Base-by-base conservation (phyloP, 371 early-diverging fungal genomes). In the Batkoa obscura region DNA sequence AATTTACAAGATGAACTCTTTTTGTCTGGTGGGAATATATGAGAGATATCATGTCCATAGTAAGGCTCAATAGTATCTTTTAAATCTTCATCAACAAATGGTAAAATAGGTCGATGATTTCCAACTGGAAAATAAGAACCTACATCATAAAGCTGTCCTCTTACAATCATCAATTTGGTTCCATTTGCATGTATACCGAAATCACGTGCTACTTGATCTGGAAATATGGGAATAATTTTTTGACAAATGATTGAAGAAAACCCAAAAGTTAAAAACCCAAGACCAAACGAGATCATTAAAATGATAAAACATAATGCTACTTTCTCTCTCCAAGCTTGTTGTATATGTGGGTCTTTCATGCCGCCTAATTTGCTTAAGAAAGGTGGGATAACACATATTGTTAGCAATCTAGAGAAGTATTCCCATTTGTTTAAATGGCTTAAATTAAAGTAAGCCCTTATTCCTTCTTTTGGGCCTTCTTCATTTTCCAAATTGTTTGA, bases 301-400 rank as follows among this genome's bases (percentile, higher is more conserved):
- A 86, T 75, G 57, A 86, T 71, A 31, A 81, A 66, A 50, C 83
- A 77, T 0, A 91, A 64, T 0, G 88, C 82, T 1, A 84, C 72
- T 60, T 88, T 91, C 65, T 90, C 88, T 35, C 88, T 68, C 88
- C 90, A 90, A 23, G 81, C 82, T 66, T 73, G 73, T 38, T 72
- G 69, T 38, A 72, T 60, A 55, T 75, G 72, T 17, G 64, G 62
- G 13, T 70, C 62, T 59, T 68, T 68, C 66, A 76, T 68, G 35
- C 62, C 64, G 35, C 72, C 63, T 30, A 55, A 50, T 5, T 43
- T 32, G 13, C 39, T 50, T 9, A 64, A 43, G 15, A 43, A 42
- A 8, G 35, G 38, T 38, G 50, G 35, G 3, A 65, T 57, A 46
- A 62, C 66, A 38, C 68, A 70, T 6, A 57, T 30, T 4, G 70